phyloP scores from a whole-genome alignment of 345 rosid species.

The Ceriops tagal region DNA sequence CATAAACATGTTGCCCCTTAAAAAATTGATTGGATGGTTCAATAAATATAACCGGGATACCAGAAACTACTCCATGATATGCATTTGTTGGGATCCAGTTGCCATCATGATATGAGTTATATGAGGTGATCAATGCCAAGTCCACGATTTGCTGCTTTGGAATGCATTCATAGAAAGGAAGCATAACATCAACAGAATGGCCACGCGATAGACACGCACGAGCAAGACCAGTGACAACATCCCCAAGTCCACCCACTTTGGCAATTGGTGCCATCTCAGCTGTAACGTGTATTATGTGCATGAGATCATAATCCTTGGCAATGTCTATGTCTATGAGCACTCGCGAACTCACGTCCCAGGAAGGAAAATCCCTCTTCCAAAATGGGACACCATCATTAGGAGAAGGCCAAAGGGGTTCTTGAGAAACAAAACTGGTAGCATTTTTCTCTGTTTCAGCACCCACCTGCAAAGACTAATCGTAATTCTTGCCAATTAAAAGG shows the following conservation, averaged over 20 bases:
- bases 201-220: constrained; percentile 50
- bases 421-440: constrained; percentile 6
- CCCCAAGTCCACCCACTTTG: constrained; percentile 66
- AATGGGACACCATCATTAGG: constrained; percentile 47
- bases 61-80: constrained; percentile 43
- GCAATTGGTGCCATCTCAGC: constrained; percentile 63
- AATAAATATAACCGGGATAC: constrained; percentile 42
- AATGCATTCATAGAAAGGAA: constrained; percentile 57
- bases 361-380: constrained; percentile 49
- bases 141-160: constrained; percentile 34
- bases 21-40: constrained; percentile 54
- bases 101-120: constrained; percentile 47
- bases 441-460: constrained; percentile 11
- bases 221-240: constrained; percentile 60
- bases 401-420: constrained; percentile 41
- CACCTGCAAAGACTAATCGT: constrained; percentile 15
- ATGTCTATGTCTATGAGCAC: constrained; percentile 25
- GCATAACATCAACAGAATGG: constrained; percentile 49
- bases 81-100: constrained; percentile 43
- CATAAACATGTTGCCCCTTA: constrained; percentile 46
- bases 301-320: constrained; percentile 36
- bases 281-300: constrained; percentile 49
- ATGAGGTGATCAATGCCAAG: constrained; percentile 30
- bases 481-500: too few relatives aligned
- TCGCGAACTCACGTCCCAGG: constrained; percentile 24